Conservation (phyloP, 2,329 filamentous ascomycete genomes). For the Botryotinia convoluta region DNA sequence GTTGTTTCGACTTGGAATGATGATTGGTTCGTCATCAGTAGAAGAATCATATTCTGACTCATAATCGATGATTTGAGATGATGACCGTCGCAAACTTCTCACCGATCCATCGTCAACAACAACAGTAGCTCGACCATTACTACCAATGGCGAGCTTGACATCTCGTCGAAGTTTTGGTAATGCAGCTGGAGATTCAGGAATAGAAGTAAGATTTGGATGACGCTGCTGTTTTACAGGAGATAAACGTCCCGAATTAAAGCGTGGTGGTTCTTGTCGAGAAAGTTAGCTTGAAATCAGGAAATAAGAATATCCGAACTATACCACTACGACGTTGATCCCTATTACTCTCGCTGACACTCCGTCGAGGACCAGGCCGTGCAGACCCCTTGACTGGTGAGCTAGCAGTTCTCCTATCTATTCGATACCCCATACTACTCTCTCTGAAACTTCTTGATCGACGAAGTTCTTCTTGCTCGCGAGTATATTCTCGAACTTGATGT, state of each 20-base stretch:
- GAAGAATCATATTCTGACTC: slow-evolving; percentile 52
- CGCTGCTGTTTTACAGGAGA: slow-evolving; percentile 52
- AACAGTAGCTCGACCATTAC: slow-evolving; percentile 50
- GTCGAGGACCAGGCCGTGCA: slow-evolving; percentile 31
- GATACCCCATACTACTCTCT: slow-evolving; percentile 27
- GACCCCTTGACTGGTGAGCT: slow-evolving; percentile 37
- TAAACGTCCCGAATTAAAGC: slow-evolving; percentile 31
- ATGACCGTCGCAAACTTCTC: slow-evolving; percentile 26
- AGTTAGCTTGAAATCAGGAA: slow-evolving; percentile 22
- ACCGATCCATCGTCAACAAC: slow-evolving; percentile 30
- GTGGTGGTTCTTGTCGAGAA: slow-evolving; percentile 25
- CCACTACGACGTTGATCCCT: slow-evolving; percentile 31
- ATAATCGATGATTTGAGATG: slow-evolving; percentile 39
- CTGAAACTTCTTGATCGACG: slow-evolving; percentile 31
- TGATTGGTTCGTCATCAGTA: slow-evolving; percentile 62
- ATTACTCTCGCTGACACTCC: slow-evolving; percentile 35
- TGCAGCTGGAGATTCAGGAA: slow-evolving; percentile 49
- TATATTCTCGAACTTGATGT: slow-evolving; percentile 37
- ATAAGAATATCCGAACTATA: slow-evolving; percentile 19
- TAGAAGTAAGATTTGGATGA: slow-evolving; percentile 54
- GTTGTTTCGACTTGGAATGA: slow-evolving; percentile 59
- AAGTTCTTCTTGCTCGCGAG: slow-evolving; percentile 36
- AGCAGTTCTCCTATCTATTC: slow-evolving; percentile 32
- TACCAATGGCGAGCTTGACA: slow-evolving; percentile 62
- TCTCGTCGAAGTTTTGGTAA: slow-evolving; percentile 48